Base-by-base conservation (phyloP, 2,329 filamentous ascomycete genomes). In the Claviceps sp. region DNA sequence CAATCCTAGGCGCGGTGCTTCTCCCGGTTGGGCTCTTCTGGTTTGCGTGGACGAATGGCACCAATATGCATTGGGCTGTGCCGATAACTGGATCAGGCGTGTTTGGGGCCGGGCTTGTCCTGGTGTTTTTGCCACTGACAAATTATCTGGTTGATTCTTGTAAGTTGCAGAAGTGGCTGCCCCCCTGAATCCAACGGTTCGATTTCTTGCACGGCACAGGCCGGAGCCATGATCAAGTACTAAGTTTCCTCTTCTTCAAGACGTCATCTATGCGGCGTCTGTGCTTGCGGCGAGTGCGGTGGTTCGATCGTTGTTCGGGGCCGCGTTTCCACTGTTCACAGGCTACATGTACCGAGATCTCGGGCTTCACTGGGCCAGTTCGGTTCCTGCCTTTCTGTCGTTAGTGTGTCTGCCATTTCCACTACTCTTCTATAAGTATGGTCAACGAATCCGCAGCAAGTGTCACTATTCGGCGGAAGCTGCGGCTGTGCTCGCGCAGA, bases 201-300 rank as follows among this genome's bases (percentile, higher is more conserved):
- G 3, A 34, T 34, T 11, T 11, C 30, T 34, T 34, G 30, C 10
- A 34, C 30, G 30, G 3, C 30, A 11, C 30, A 34, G 30, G 30
- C 30, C 30, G 30, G 30, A 47, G 16, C 6, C 5, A 24, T 34
- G 30, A 34, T 43, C 17, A 11, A n/a, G 3, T 47, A 2, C 44
- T 37, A 10, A 34, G n/a, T 37, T 5, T 19, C 4, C 19, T 47
- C 22, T 19, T 19, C 17, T 19, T 19, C 17, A 16, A 68, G 64
- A 88, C 64, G 82, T 83, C 50, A 84, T 90, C 59, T 91, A 84
- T 56, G 86, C 87, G 1, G 86, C 86, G 0, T 87, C 82, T 0
- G 85, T 83, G 0, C 71, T 90, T 8, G 86, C 87, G 2, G 85
- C 84, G 47, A 88, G 83, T 65, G 75, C 81, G 2, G 79, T 89